Base-by-base conservation (phyloP, 2,329 filamentous ascomycete species). In the Phialophora expanda region DNA sequence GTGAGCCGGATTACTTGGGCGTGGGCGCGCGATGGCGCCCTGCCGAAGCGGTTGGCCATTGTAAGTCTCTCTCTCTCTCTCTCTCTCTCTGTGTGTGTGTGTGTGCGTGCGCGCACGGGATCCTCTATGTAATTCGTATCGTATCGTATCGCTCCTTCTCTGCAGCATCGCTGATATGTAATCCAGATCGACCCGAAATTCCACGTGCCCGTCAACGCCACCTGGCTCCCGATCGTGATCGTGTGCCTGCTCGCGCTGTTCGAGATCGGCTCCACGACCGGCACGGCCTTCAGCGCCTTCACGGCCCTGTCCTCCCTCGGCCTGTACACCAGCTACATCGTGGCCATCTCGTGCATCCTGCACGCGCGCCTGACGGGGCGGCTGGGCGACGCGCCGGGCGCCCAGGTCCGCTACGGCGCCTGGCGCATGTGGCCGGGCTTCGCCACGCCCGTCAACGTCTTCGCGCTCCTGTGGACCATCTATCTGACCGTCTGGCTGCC, bases 1-100 rank as follows among this genome's bases (percentile, higher is more conserved):
- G 80, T 80, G 0, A 82, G 81, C 0, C 79, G 82, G 2, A 71
- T 84, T 1, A 79, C 81, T 0, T 84, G 82, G 82, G 80, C 80
- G 0, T 84, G 83, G 75, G 79, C 82, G 12, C 73, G 79, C 4
- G 83, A 84, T 62, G 80, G 80, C 2, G 82, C 79, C 5, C 70
- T 83, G 0, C 81, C 81, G 0, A 75, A 74, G 41, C 78, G 74
- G 24, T 76, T 80, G 61, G 72, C 76, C 54, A 71, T 75, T 22
- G 72, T 73, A 17, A 41, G 34, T 17, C 4, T 17, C 34, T 17
- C 12, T 17, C 12, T 38, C 34, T 17, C 3, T 38, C 34, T 4
- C 34, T 38, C 14, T 41, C 14, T 7, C 14, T 41, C 4, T 17
- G 14, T 17, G 14, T 17, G 34, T 41, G 14, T 6, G 34, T 6